Conservation (phyloP, 495 filamentous ascomycete genomes). For the Aspergillus hancockii region DNA sequence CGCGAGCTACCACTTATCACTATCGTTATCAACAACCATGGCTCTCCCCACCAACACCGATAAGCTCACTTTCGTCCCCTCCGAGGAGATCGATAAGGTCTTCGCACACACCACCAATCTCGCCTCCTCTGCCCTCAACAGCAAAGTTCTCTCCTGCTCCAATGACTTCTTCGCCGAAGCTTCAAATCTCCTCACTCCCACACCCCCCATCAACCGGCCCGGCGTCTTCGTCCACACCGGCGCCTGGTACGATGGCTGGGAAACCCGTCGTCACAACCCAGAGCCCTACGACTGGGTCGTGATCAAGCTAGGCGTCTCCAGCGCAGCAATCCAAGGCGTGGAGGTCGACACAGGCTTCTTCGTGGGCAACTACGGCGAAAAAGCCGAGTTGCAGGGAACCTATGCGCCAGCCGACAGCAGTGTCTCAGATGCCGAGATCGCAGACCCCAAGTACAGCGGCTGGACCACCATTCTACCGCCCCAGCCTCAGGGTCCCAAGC, state of each 20-base stretch:
- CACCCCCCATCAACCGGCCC: constrained; percentile 70
- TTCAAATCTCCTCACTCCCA: constrained; percentile 74
- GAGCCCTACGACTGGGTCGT: constrained; percentile 82
- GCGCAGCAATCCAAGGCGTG: constrained; percentile 72
- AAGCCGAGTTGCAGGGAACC: constrained; percentile 78
- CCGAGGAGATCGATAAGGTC: constrained; percentile 66
- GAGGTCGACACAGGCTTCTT: constrained; percentile 90
- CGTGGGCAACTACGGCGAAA: constrained; percentile 82
- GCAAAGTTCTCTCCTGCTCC: constrained; percentile 71
- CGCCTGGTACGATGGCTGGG: constrained; percentile 96
- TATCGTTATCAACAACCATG: constrained; percentile 8
- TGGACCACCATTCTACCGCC: constrained; percentile 76
- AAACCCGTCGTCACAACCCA: constrained; percentile 84
- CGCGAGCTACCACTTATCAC: neutral
- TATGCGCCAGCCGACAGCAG: constrained; percentile 54
- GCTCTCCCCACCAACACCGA: constrained; percentile 15
- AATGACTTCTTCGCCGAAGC: constrained; percentile 92
- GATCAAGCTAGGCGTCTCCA: constrained; percentile 75
- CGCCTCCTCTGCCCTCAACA: constrained; percentile 71
- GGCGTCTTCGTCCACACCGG: constrained; percentile 84
- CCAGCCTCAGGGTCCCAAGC: constrained; percentile 71
- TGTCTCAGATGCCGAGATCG: constrained; percentile 59
- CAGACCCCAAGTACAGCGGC: constrained; percentile 54
- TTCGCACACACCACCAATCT: constrained; percentile 69
- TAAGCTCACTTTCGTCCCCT: constrained; percentile 36